Conservation (phyloP, 768 basidiomycete species). For the Naganishia randhawae region DNA sequence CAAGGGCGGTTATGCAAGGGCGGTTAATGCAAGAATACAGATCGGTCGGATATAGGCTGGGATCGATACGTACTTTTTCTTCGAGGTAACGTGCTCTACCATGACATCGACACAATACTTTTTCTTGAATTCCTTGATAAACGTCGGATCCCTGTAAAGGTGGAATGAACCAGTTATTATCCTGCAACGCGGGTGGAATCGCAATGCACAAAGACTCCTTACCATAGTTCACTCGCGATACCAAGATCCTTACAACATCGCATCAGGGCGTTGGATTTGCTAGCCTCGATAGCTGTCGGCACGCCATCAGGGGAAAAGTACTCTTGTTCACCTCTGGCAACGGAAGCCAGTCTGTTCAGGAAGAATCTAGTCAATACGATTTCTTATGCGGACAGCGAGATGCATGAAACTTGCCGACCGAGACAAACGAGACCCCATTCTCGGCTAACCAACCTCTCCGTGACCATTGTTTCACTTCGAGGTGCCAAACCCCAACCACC, state of each 20-base stretch:
- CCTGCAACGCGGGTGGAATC: neutral
- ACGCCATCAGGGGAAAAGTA: slow-evolving; percentile 89
- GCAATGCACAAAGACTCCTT: slow-evolving; percentile 31
- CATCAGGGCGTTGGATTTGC: slow-evolving; percentile 96
- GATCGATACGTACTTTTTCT: slow-evolving; percentile 73
- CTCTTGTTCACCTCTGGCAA: slow-evolving; percentile 92
- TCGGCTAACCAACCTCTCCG: slow-evolving; percentile 78
- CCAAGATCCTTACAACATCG: slow-evolving; percentile 95
- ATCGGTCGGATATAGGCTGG: neutral
- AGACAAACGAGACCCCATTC: slow-evolving; percentile 93
- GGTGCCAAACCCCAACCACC: slow-evolving; percentile 97
- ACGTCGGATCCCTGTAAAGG: slow-evolving; percentile 77
- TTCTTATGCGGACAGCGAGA: neutral
- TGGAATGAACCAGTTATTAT: slow-evolving; percentile 2
- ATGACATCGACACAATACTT: slow-evolving; percentile 80
- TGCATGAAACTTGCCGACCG: slow-evolving; percentile 67
- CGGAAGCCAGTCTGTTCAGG: slow-evolving; percentile 67
- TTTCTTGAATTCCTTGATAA: slow-evolving; percentile 86
- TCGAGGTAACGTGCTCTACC: slow-evolving; percentile 74
- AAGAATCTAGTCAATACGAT: neutral
- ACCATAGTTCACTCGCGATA: slow-evolving; percentile 94
- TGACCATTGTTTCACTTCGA: slow-evolving; percentile 82
- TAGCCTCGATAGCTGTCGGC: slow-evolving; percentile 87
- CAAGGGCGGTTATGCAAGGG: slow-evolving; percentile 3
- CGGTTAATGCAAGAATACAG: neutral